phyloP scores from a whole-genome alignment of 1,284 basidiomycete genomes.

The Ceratobasidium sp. region DNA sequence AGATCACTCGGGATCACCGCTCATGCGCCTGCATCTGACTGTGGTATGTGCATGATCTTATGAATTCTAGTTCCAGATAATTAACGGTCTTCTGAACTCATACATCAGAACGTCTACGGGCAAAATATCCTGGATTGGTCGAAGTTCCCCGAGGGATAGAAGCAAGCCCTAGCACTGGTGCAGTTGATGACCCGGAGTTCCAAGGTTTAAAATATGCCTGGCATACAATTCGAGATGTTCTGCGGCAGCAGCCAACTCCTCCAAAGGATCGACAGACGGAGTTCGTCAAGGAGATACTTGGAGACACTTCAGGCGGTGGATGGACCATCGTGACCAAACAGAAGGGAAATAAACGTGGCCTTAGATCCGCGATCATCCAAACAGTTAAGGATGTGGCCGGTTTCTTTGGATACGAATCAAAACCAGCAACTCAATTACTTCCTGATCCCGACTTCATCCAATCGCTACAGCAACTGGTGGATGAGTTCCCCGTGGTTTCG shows the following conservation, averaged over 20 bases:
- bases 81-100: too few species aligned
- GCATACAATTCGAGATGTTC: conserved; percentile 10
- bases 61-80: too few species aligned
- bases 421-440: background rate
- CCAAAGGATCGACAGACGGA: background rate
- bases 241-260: background rate
- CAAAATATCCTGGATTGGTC: conserved; percentile 4
- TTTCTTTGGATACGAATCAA: background rate
- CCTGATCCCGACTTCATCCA: conserved; percentile 15
- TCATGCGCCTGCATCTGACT: too few species aligned
- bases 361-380: too few species aligned
- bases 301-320: background rate
- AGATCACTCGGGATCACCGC: too few species aligned
- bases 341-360: background rate
- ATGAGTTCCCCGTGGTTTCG: background rate
- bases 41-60: too few species aligned
- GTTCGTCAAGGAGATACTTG: background rate
- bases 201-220: conserved; percentile 24
- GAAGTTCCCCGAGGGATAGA: background rate
- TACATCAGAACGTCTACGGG: background rate
- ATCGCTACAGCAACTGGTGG: background rate
- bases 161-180: background rate
- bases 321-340: background rate
- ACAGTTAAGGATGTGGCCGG: background rate
- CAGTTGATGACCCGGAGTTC: conserved; percentile 10